phyloP scores from a whole-genome alignment of 768 basidiomycete genomes.

The Multifurca ochricompacta region DNA sequence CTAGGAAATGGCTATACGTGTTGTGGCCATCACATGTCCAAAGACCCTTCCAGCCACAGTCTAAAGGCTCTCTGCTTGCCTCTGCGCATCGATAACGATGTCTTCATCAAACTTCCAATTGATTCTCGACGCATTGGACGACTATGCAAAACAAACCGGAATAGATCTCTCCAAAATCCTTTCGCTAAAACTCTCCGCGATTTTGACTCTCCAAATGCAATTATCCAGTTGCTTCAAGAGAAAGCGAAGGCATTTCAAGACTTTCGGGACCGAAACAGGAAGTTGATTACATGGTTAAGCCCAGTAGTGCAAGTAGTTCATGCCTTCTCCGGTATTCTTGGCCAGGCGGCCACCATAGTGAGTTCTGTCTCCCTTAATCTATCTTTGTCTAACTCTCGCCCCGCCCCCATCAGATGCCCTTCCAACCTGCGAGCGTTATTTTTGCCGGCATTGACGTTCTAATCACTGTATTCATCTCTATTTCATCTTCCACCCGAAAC shows the following conservation, averaged over 20 bases:
- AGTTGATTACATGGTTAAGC: neutral
- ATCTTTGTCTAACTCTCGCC: too few relatives aligned
- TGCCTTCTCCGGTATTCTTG: neutral
- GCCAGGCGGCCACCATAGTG: neutral
- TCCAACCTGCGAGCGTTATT: too few relatives aligned
- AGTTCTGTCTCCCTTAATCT: neutral
- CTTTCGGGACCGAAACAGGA: neutral
- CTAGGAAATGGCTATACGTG: too few relatives aligned
- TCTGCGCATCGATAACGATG: too few relatives aligned
- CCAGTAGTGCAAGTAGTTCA: neutral
- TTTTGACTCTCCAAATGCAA: neutral
- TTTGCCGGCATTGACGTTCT: conserved; percentile 7
- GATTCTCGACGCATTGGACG: neutral
- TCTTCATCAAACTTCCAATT: neutral
- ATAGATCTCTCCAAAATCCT: neutral
- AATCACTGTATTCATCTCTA: neutral
- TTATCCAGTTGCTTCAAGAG: neutral
- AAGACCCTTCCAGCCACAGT: too few relatives aligned
- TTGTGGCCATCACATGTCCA: too few relatives aligned
- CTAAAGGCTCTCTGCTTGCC: too few relatives aligned
- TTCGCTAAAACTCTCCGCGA: neutral
- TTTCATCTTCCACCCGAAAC: neutral
- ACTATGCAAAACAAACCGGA: neutral
- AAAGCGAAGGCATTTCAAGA: neutral
- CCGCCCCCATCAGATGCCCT: too few relatives aligned